Evolutionary conservation across 2,329 filamentous ascomycete species (phyloP).

Genomic region (Paraconiothyrium brasiliense): DNA sequence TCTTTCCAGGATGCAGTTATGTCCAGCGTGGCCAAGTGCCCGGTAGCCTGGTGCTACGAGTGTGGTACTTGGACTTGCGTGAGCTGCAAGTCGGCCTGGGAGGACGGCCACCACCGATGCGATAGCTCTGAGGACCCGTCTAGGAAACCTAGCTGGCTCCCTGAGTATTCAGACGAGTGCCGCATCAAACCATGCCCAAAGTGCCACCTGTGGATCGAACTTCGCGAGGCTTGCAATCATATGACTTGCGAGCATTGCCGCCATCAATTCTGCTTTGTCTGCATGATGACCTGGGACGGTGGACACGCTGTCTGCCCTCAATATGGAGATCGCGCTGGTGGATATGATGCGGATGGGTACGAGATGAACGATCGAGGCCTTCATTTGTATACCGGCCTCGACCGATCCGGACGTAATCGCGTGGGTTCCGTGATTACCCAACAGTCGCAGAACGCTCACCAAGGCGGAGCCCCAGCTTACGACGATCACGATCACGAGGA

Average conservation of each 20-base stretch:
- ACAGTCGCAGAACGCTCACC: too few species aligned
- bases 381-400: constrained; percentile 19
- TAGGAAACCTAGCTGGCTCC: constrained; percentile 20
- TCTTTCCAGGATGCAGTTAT: not conserved
- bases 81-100: constrained; percentile 17
- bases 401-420: constrained; percentile 15
- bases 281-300: constrained; percentile 19
- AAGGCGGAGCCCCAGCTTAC: too few species aligned
- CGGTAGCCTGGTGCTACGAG: not conserved
- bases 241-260: constrained; percentile 22
- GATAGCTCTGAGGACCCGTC: not conserved
- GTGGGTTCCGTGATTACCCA: not conserved
- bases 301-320: constrained; percentile 10
- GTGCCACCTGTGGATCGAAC: constrained; percentile 24
- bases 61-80: constrained; percentile 19
- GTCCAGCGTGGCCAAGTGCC: not conserved
- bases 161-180: constrained; percentile 18
- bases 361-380: constrained; percentile 15
- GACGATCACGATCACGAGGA: too few species aligned
- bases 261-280: constrained; percentile 27
- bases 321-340: constrained; percentile 17
- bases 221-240: constrained; percentile 27
- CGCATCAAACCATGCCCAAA: constrained; percentile 27
- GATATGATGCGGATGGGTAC: constrained; percentile 24
- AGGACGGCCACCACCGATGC: constrained; percentile 6